Evolutionary conservation across 805 yeast species (phyloP).

Genomic region (Yarrowia deformans): DNA sequence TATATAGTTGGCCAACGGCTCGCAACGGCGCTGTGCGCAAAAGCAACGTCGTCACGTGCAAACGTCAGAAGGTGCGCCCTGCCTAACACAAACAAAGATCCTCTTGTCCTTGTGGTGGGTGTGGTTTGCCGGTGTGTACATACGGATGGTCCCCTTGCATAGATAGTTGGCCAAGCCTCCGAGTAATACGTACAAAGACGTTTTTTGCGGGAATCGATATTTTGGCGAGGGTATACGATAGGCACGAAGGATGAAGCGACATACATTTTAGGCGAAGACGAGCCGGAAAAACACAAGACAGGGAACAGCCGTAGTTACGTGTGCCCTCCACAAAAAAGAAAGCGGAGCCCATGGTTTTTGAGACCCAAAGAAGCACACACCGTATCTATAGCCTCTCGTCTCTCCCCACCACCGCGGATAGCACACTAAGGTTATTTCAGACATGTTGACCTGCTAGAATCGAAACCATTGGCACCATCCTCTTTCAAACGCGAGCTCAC

Average conservation of each 20-base stretch:
- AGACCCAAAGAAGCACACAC: background rate
- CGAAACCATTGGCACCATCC: background rate
- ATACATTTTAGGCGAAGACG: background rate
- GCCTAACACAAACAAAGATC: background rate
- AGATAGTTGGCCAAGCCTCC: slow-evolving; percentile 17
- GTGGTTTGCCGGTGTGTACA: background rate
- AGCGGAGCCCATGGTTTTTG: too few species aligned
- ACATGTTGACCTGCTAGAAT: background rate
- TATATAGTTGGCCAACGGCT: background rate
- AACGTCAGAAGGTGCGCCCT: background rate
- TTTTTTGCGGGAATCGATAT: background rate
- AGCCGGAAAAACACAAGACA: background rate
- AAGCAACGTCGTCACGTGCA: background rate
- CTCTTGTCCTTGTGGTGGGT: background rate
- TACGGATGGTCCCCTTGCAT: slow-evolving; percentile 1
- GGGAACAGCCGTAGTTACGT: background rate
- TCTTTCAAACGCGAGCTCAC: background rate
- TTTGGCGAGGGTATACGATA: background rate
- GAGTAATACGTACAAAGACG: slow-evolving; percentile 5
- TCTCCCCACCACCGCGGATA: slow-evolving; percentile 1
- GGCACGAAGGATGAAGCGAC: background rate
- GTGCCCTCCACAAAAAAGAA: too few species aligned
- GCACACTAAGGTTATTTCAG: slow-evolving; percentile 7
- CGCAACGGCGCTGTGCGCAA: background rate
- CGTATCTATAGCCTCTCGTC: background rate